Base-by-base conservation (phyloP, 2,329 filamentous ascomycete species). In the Diplocarpon mali region DNA sequence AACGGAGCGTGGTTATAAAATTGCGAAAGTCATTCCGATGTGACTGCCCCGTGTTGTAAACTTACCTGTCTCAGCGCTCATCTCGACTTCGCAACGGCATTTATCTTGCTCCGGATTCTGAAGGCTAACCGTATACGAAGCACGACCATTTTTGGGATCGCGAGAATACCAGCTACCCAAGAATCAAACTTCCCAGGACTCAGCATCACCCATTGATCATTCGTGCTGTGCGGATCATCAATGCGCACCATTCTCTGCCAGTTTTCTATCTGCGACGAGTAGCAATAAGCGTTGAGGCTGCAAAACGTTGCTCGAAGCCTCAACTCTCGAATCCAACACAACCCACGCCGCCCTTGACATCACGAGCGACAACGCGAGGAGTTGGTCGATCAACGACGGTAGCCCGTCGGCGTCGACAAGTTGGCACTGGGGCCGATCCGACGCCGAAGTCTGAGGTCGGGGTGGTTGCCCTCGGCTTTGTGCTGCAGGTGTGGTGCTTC, bases 401-500 rank as follows among this genome's bases (percentile, higher is more conserved):
- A 28, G 30, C 31, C 50, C 49, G 51, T 57, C 54, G 50, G 45
- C 40, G 50, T 54, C 53, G 53, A 47, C 54, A 49, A 39, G 40
- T 29, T 48, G 32, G 44, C 43, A 53, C 16, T 31, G 35, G 44
- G 45, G 41, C 32, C 52, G 52, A 45, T 47, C 42, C 51, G 45
- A 53, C 31, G 45, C 48, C 36, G 43, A 39, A 43, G 37, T 40
- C 20, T 47, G 51, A 54, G 45, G 49, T 48, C 47, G 49, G 52
- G 57, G 52, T 54, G 51, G 47, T 51, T 45, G 41, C 48, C 51
- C 53, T 56, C 46, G 52, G 55, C 45, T 49, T 24, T 53, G 47
- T 37, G 42, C 49, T 53, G 44, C 44, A 47, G 42, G 32, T 43
- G 37, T 34, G 45, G 39, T 35, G 28, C 31, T 38, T 44, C 31